A percentile compares a stretch with the other conserved stretches of the same genome.
phyloP scores from a whole-genome alignment of 2,329 filamentous ascomycete genomes.

The Pseudogymnoascus pannorum region DNA sequence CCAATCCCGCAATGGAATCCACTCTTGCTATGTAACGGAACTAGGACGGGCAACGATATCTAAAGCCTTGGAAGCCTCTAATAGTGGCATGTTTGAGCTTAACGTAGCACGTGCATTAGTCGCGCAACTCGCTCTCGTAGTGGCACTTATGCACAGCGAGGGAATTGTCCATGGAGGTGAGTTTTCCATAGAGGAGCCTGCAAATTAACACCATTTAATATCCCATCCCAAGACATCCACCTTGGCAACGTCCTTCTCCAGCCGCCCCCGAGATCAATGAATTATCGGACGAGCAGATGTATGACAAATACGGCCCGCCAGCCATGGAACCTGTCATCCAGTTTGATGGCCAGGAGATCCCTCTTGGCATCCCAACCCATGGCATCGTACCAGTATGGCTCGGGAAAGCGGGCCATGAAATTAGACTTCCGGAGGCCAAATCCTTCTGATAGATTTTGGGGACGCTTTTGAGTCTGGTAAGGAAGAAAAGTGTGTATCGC shows the following conservation, averaged over 20 bases:
- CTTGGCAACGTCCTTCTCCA: slow-evolving; percentile 24
- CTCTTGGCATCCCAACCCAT: neutral
- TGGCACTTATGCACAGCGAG: slow-evolving; percentile 22
- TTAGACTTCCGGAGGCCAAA: slow-evolving; percentile 10
- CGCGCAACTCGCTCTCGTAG: slow-evolving; percentile 21
- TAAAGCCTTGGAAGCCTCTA: slow-evolving; percentile 22
- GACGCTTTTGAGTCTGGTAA: slow-evolving; percentile 13
- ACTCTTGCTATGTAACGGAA: slow-evolving; percentile 20
- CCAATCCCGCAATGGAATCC: slow-evolving; percentile 21
- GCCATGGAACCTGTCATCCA: slow-evolving; percentile 4
- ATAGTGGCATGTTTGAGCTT: slow-evolving; percentile 17
- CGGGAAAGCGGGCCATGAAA: slow-evolving; percentile 8
- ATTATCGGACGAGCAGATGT: slow-evolving; percentile 19
- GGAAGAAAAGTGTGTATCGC: neutral
- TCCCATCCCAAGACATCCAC: slow-evolving; percentile 21
- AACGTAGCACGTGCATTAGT: slow-evolving; percentile 20
- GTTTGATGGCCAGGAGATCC: neutral
- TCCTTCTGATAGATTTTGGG: slow-evolving; percentile 18
- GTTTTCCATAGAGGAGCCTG: neutral
- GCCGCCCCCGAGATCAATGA: slow-evolving; percentile 19
- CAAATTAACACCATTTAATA: slow-evolving; percentile 6
- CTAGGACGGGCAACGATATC: slow-evolving; percentile 20
- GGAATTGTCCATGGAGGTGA: slow-evolving; percentile 17
- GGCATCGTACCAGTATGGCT: neutral
- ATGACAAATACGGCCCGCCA: slow-evolving; percentile 21